Base-by-base conservation (phyloP, 2,329 filamentous ascomycete genomes). In the Trichothecium roseum region DNA sequence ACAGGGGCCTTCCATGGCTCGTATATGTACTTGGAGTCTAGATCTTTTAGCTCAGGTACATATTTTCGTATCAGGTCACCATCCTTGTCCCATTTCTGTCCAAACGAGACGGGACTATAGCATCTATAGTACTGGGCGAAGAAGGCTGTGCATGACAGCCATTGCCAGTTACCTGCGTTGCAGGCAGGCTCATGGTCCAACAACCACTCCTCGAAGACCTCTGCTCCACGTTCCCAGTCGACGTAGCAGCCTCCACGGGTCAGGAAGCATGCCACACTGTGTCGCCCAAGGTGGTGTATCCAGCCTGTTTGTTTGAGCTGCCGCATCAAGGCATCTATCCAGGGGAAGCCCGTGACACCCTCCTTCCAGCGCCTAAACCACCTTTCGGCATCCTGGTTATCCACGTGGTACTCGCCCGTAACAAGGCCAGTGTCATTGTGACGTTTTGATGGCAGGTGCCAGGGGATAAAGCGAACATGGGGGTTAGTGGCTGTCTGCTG, bases 181-280 rank as follows among this genome's bases (percentile, higher is more conserved):
- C 79, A 84, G 2, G 81, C 76, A 0, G 74, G 67, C 51, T 86
- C 81, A 50, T 86, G 82, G 49, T 88, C 83, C 32, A 88, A 61
- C 27, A 88, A 65, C 58, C 72, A 73, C 51, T 87, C 82, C 48
- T 84, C 80, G 40, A 88, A 88, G 1, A 87, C 82, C 32, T 84
- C 81, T 5, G 78, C 79, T 2, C 83, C 83, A 14, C 83, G 72
- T 58, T 87, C 82, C 82, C 83, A 88, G 48, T 78, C 73, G 30
- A 88, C 64, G 49, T 86, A 88, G 53, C 81, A 86, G 1, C 83
- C 83, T 2, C 83, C 82, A 3, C 83, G 65, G 1, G 83, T 87
- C n/a, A 88, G 64, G 52, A 88, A 88, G 51, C 81, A 87, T 0
- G 83, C 83, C 0, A 88, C 77, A n/a, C 77, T 72, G 53, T 88